phyloP scores from a whole-genome alignment of 164 flowering plant species.

The Sedum album region DNA sequence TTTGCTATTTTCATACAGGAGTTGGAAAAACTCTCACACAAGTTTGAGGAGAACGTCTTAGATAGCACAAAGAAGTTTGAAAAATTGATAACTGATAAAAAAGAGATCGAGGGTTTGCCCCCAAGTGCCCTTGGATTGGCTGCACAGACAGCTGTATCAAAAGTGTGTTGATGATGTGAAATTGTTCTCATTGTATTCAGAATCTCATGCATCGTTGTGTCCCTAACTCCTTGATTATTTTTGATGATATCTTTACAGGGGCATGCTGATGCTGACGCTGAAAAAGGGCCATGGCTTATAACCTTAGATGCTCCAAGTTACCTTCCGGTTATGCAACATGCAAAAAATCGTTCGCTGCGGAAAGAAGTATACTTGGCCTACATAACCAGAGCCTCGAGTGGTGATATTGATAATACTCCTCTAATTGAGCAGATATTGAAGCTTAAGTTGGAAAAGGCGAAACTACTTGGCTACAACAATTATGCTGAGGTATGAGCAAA shows the following conservation, averaged over 20 bases:
- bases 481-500: slow-evolving; percentile 71
- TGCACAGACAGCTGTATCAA: slow-evolving; percentile 86
- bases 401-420: slow-evolving; percentile 73
- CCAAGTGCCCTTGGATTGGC: slow-evolving; percentile 79
- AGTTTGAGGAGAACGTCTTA: slow-evolving; percentile 78
- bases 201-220: background rate
- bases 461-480: slow-evolving; percentile 75
- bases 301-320: slow-evolving; percentile 88
- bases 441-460: slow-evolving; percentile 89
- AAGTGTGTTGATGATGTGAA: slow-evolving; percentile 33
- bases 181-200: background rate
- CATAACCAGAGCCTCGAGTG: slow-evolving; percentile 72
- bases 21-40: slow-evolving; percentile 65
- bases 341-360: slow-evolving; percentile 65
- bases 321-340: slow-evolving; percentile 87
- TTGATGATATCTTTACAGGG: slow-evolving; percentile 35
- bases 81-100: slow-evolving; percentile 70
- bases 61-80: slow-evolving; percentile 95
- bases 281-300: slow-evolving; percentile 92
- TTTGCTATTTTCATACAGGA: slow-evolving; percentile 38
- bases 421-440: slow-evolving; percentile 71
- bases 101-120: slow-evolving; percentile 90
- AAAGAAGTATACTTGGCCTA: slow-evolving; percentile 87
- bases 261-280: slow-evolving; percentile 83
- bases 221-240: background rate